phyloP scores from a whole-genome alignment of 495 filamentous ascomycete species.

The Schizothecium vesticola region DNA sequence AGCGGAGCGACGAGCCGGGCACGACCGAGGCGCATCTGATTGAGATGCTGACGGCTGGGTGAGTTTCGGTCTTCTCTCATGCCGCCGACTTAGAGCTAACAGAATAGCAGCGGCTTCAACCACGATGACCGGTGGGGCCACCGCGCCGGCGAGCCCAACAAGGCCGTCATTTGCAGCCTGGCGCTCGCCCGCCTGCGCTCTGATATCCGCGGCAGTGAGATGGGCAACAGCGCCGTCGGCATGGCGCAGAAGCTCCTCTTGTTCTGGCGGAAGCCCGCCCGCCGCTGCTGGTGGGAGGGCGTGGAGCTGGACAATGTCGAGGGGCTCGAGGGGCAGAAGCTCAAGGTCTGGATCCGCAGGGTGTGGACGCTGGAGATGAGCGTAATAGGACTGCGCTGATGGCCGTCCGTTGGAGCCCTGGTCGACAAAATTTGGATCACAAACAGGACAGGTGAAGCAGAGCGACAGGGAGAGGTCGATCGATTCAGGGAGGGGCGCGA shows the following conservation, averaged over 20 bases:
- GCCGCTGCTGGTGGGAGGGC: conserved; percentile 98
- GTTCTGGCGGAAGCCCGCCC: conserved; percentile 96
- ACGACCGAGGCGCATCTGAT: conserved; percentile 98
- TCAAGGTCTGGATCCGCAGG: conserved; percentile 96
- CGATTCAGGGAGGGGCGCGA: background rate
- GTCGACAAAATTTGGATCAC: background rate
- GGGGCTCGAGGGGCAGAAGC: conserved; percentile 72
- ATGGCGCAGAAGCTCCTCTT: conserved; percentile 98
- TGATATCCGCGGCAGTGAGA: conserved; percentile 75
- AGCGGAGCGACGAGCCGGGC: conserved; percentile 90
- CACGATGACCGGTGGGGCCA: conserved; percentile 94
- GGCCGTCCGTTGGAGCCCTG: background rate
- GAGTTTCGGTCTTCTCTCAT: conserved; percentile 25
- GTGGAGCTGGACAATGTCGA: conserved; percentile 89
- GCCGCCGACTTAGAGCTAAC: background rate
- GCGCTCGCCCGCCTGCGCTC: conserved; percentile 89
- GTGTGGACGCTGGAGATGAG: conserved; percentile 99
- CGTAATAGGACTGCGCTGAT: conserved; percentile 77
- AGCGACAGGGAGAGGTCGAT: background rate
- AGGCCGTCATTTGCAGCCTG: conserved; percentile 95
- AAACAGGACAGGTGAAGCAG: background rate
- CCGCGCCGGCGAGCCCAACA: conserved; percentile 90
- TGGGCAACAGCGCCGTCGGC: conserved; percentile 75
- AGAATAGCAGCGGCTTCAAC: conserved; percentile 73
- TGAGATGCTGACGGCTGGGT: conserved; percentile 99